phyloP scores from a whole-genome alignment of 2,329 filamentous ascomycete genomes.

The Colletotrichum cordylinicola region DNA sequence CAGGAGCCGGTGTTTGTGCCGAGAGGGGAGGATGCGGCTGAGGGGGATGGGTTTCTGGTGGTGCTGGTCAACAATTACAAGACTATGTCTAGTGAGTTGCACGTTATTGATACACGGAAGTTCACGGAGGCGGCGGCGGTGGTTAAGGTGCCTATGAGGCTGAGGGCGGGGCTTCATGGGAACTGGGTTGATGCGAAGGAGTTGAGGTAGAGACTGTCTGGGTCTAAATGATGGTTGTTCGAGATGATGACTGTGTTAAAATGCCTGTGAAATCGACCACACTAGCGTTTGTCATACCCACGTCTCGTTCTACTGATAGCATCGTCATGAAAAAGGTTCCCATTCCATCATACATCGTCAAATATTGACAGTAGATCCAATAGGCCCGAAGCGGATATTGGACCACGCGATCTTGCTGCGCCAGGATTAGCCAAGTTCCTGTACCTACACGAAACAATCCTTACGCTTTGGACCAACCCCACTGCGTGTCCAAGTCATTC shows the following conservation, averaged over 20 bases:
- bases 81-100: conserved; percentile 14
- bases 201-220: background rate
- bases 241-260: background rate
- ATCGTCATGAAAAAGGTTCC: background rate
- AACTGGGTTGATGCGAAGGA: conserved; percentile 16
- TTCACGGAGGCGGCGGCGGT: conserved; percentile 2
- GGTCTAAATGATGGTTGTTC: background rate
- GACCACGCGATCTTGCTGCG: conserved; percentile 47
- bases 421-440: background rate
- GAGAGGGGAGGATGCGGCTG: conserved; percentile 30
- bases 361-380: conserved; percentile 42
- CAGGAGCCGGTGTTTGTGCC: conserved; percentile 51
- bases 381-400: conserved; percentile 53
- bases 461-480: background rate
- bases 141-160: conserved; percentile 1
- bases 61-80: conserved; percentile 30
- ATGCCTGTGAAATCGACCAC: background rate
- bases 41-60: conserved; percentile 45
- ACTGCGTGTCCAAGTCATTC: background rate
- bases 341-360: background rate
- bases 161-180: background rate
- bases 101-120: background rate
- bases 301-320: fast-evolving
- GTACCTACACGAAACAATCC: background rate
- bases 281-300: background rate